Conservation (phyloP, 1,139 yeast species). For the Pneumocystis jirovecii region DNA sequence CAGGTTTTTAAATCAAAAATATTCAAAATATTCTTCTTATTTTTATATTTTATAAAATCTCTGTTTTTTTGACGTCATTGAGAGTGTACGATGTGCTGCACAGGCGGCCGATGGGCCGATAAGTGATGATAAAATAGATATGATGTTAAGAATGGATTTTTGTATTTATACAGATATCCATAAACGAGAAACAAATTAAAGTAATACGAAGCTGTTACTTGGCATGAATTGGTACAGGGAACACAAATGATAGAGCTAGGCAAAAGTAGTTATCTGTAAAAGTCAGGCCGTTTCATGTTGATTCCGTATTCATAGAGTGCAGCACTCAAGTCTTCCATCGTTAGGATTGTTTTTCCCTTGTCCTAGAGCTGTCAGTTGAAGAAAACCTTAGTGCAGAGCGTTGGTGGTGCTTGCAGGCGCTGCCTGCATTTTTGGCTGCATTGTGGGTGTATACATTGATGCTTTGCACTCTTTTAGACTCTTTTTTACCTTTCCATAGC, state of each 20-base stretch:
- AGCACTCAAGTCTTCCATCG: constrained; percentile 77
- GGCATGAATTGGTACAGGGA: no score
- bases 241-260: no score
- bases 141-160: background rate
- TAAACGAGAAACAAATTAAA: background rate
- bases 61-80: background rate
- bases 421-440: no score
- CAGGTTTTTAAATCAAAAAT: background rate
- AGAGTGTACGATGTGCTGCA: no score
- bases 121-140: background rate
- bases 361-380: constrained; percentile 28
- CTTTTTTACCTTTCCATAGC: constrained; percentile 26
- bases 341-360: constrained; percentile 63
- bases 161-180: background rate
- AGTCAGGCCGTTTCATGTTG: constrained; percentile 81
- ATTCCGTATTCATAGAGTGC: constrained; percentile 88
- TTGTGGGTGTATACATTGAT: constrained; percentile 18
- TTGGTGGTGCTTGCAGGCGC: no score
- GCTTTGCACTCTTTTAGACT: constrained; percentile 24
- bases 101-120: no score
- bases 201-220: background rate
- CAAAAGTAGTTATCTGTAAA: constrained; percentile 42
- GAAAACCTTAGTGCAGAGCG: no score
- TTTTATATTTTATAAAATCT: background rate
- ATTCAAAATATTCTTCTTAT: background rate